These are phyloP conservation scores for Striga hermonthica DNA, from an alignment of 305 asterid genomes.

Conservation along the genomic window DNA sequence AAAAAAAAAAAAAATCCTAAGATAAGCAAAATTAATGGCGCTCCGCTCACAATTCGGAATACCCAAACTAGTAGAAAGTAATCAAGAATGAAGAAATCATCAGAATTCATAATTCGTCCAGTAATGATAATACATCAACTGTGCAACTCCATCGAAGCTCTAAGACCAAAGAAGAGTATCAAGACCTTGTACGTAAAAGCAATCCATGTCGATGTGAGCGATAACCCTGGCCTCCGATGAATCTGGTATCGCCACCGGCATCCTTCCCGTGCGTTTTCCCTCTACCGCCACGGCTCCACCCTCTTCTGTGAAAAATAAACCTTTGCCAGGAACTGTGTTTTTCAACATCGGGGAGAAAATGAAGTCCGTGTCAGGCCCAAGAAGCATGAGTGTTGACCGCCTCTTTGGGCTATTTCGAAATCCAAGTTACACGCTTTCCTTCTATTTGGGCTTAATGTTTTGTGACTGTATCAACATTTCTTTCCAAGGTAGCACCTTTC, in stretches of 20 bases:
- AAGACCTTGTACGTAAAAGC: conserved; percentile 94
- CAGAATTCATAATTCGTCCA: background rate
- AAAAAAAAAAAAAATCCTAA: background rate
- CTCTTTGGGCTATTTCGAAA: no score
- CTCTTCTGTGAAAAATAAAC: no score
- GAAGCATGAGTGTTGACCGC: no score
- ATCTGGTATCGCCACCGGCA: conserved; percentile 81
- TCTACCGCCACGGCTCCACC: no score
- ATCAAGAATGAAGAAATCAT: background rate
- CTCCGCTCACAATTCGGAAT: background rate
- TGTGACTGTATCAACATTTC: no score
- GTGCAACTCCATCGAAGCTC: background rate
- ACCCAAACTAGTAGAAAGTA: background rate
- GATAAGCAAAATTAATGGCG: background rate
- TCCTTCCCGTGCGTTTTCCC: conserved; percentile 27
- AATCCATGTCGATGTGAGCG: conserved; percentile 92
- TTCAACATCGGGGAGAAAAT: no score
- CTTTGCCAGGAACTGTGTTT: no score
- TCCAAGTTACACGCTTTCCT: no score
- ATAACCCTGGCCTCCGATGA: conserved; percentile 75
- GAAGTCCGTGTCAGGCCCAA: no score
- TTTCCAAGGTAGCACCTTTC: no score
- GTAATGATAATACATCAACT: background rate
- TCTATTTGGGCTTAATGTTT: no score
- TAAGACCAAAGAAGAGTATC: background rate